phyloP scores from a whole-genome alignment of 495 filamentous ascomycete genomes.

The Lasiosphaeriaceae sp. region DNA sequence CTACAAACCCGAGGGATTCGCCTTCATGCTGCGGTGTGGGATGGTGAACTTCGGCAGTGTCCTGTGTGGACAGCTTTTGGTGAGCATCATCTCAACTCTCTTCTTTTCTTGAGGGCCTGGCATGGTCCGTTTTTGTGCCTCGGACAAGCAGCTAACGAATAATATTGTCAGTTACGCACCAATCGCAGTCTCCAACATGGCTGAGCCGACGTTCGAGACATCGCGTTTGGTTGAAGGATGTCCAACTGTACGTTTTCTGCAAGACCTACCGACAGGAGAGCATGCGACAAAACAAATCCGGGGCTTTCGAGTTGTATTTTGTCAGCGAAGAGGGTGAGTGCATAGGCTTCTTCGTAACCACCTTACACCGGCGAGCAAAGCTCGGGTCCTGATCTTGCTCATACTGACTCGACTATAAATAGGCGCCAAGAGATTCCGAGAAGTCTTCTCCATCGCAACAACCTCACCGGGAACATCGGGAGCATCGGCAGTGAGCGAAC shows the following conservation, averaged over 20 bases:
- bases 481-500: slow-evolving; percentile 26
- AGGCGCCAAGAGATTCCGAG: slow-evolving; percentile 38
- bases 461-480: slow-evolving; percentile 25
- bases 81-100: slow-evolving; percentile 20
- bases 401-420: neutral
- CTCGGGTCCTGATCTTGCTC: neutral
- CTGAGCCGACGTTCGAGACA: slow-evolving; percentile 46
- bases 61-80: slow-evolving; percentile 76
- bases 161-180: slow-evolving; percentile 49
- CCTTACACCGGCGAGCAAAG: too few relatives aligned
- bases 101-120: too few relatives aligned
- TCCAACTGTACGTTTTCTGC: slow-evolving; percentile 61
- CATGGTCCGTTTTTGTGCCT: neutral
- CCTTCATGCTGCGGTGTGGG: slow-evolving; percentile 48
- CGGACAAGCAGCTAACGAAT: neutral
- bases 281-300: slow-evolving; percentile 40
- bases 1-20: slow-evolving; percentile 56
- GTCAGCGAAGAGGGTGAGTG: slow-evolving; percentile 36
- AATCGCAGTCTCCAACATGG: slow-evolving; percentile 55
- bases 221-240: slow-evolving; percentile 56
- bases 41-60: slow-evolving; percentile 45
- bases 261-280: slow-evolving; percentile 51
- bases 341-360: too few relatives aligned
- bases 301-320: slow-evolving; percentile 45
- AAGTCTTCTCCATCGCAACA: slow-evolving; percentile 30